phyloP scores from a whole-genome alignment of 2,329 filamentous ascomycete genomes.

The Pseudohalonectria lignicola region DNA sequence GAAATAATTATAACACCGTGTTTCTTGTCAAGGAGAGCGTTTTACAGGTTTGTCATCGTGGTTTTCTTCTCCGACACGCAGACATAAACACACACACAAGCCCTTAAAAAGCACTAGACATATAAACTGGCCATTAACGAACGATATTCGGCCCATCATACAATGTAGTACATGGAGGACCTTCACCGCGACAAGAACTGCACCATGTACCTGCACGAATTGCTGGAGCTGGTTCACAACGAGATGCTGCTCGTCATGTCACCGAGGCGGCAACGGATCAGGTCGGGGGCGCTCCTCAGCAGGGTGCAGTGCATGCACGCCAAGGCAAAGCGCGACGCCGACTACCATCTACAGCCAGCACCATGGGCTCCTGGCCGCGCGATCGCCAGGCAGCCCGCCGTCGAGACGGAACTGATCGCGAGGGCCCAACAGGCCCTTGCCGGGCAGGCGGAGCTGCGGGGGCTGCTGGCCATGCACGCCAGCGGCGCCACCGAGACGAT shows the following conservation, averaged over 20 bases:
- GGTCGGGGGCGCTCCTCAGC: not conserved
- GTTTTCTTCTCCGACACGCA: too few relatives aligned
- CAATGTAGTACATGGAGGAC: slow-evolving; percentile 1
- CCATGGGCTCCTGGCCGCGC: not conserved
- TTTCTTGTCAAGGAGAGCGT: not conserved
- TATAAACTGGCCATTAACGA: too few relatives aligned
- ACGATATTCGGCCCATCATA: too few relatives aligned
- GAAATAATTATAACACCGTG: not conserved
- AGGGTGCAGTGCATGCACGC: not conserved
- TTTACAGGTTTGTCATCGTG: too few relatives aligned
- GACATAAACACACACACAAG: too few relatives aligned
- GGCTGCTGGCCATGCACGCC: not conserved
- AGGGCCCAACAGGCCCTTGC: not conserved
- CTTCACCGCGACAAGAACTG: not conserved
- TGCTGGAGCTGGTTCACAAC: not conserved
- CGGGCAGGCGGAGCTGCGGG: not conserved
- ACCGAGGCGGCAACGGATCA: not conserved
- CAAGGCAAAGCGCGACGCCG: not conserved
- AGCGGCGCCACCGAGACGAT: not conserved
- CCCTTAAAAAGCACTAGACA: too few relatives aligned
- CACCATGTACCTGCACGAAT: not conserved
- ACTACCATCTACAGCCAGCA: not conserved
- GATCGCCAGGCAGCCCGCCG: not conserved
- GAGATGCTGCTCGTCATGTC: not conserved
- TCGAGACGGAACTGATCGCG: not conserved